Evolutionary conservation across 345 rosid species (phyloP).

Genomic region (Eucalyptus sp.): DNA sequence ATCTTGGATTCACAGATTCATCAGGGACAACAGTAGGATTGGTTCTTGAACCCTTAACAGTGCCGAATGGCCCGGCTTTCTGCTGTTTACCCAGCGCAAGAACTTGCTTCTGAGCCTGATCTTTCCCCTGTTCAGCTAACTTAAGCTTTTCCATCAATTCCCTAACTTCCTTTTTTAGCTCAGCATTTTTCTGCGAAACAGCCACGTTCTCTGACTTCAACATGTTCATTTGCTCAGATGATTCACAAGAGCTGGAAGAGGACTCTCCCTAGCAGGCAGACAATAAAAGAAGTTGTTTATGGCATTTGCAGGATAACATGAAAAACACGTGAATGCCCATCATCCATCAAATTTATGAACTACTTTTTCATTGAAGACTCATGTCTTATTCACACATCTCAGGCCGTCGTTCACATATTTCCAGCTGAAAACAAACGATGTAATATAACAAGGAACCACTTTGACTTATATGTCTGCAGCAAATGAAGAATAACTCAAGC

Average conservation of each 20-base stretch:
- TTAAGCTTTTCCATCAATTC: constrained; percentile 23
- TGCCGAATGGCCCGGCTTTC: constrained; percentile 37
- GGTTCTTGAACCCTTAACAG: constrained; percentile 29
- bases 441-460: not conserved
- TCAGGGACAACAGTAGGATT: constrained; percentile 34
- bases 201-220: constrained; percentile 14
- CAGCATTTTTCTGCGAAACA: constrained; percentile 14
- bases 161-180: constrained; percentile 19
- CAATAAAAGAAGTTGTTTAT: no score
- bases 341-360: not conserved
- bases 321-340: not conserved
- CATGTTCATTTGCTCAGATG: constrained; percentile 15
- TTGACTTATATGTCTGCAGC: not conserved
- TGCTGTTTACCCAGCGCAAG: constrained; percentile 16
- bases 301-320: not conserved
- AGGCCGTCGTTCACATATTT: not conserved
- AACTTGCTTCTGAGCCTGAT: constrained; percentile 28
- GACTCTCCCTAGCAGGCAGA: not conserved
- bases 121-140: constrained; percentile 24
- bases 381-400: not conserved
- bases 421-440: not conserved
- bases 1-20: constrained; percentile 29
- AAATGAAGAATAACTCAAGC: not conserved
- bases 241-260: constrained; percentile 9
- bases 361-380: not conserved